These are phyloP conservation scores for Pythium aristosporum DNA, from an alignment of 352 stramenopile genomes.

Conservation along the genomic window DNA sequence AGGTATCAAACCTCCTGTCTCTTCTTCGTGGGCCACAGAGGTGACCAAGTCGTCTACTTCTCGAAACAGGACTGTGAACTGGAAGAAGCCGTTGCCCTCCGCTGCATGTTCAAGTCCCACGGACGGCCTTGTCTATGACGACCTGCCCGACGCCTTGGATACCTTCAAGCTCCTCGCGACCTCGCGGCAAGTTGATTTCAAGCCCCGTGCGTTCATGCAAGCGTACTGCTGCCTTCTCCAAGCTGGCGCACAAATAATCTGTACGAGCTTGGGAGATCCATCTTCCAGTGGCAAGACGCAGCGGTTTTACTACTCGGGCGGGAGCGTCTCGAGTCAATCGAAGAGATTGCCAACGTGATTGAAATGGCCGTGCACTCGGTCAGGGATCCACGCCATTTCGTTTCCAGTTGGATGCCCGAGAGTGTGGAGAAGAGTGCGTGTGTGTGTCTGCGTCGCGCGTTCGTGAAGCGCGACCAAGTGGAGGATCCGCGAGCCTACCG, in stretches of 20 bases:
- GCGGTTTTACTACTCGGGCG: conserved; percentile 20
- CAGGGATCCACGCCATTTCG: background rate
- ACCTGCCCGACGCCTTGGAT: background rate
- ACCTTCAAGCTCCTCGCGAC: conserved; percentile 11
- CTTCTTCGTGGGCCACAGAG: conserved; percentile 20
- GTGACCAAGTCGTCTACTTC: conserved; percentile 15
- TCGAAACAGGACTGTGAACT: background rate
- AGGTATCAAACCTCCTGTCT: conserved; percentile 12
- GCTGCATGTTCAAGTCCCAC: background rate
- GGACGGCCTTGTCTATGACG: conserved; percentile 21
- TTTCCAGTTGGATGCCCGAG: background rate
- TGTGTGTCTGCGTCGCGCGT: conserved; percentile 8
- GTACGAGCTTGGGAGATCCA: conserved; percentile 1
- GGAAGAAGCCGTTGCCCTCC: background rate
- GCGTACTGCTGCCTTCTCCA: background rate
- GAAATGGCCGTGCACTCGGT: background rate
- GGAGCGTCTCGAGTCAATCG: background rate
- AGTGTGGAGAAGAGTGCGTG: background rate
- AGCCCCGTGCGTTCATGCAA: background rate
- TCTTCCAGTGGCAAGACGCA: background rate
- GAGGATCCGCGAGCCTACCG: background rate
- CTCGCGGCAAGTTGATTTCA: conserved; percentile 9
- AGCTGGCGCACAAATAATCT: conserved; percentile 12
- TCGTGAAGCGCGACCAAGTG: background rate
- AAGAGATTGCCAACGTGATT: background rate